These are phyloP conservation scores for Mycena sp. DNA, from an alignment of 1,284 basidiomycete species.

Conservation along the genomic window DNA sequence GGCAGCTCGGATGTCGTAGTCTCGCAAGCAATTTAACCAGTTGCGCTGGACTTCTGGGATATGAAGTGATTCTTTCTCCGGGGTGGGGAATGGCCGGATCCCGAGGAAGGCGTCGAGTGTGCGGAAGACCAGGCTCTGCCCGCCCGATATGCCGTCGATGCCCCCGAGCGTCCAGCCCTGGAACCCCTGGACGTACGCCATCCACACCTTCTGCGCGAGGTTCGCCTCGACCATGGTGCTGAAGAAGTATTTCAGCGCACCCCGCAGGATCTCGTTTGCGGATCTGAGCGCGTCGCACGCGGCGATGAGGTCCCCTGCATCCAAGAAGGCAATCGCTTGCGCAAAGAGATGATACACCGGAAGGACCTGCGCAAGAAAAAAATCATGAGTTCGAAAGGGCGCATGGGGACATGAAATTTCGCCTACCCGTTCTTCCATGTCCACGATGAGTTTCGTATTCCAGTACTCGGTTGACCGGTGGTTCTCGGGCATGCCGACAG, in stretches of 20 bases:
- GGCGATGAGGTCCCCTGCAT: conserved; percentile 21
- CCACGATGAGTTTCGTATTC: conserved; percentile 31
- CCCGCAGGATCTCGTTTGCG: conserved; percentile 29
- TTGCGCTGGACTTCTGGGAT: conserved; percentile 27
- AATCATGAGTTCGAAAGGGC: background rate
- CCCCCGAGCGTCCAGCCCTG: conserved; percentile 37
- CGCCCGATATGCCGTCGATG: conserved; percentile 34
- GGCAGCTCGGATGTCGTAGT: conserved; percentile 31
- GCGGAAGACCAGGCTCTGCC: conserved; percentile 32
- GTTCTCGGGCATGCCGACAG: conserved; percentile 27
- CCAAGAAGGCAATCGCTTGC: conserved; percentile 16
- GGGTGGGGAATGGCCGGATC: conserved; percentile 32
- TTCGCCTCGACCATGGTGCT: conserved; percentile 29
- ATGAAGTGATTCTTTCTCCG: conserved; percentile 32
- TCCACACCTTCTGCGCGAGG: conserved; percentile 29
- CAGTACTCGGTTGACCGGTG: conserved; percentile 31
- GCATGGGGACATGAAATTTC: background rate
- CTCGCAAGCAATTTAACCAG: conserved; percentile 32
- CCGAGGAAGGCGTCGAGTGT: conserved; percentile 35
- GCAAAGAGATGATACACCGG: conserved; percentile 32
- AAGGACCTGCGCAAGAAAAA: conserved; percentile 16
- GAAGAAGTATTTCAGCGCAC: conserved; percentile 32
- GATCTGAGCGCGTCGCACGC: conserved; percentile 25
- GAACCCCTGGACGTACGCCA: conserved; percentile 36
- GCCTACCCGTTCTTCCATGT: conserved; percentile 33